Evolutionary conservation across 1,284 basidiomycete genomes (phyloP).

Genomic region (Phellopilus nigrolimitatus): DNA sequence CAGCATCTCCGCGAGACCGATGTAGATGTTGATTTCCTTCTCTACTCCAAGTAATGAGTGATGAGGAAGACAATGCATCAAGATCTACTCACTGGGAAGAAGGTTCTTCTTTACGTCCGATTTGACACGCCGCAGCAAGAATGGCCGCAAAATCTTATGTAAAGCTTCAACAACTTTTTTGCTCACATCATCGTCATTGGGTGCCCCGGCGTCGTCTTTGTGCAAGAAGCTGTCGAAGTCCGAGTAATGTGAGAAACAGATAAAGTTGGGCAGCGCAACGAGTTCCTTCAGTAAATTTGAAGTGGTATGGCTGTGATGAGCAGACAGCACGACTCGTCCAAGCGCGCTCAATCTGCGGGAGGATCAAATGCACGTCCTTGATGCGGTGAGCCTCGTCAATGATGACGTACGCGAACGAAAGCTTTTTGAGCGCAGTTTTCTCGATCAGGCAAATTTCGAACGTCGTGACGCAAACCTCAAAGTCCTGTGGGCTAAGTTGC

Average conservation of each 20-base stretch:
- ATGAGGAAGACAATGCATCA: not conserved
- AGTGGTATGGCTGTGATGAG: conserved; percentile 97
- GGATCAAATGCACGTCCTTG: conserved; percentile 97
- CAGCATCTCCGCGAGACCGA: conserved; percentile 98
- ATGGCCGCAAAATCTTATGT: conserved; percentile 95
- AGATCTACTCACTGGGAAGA: conserved; percentile 66
- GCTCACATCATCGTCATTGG: conserved; percentile 82
- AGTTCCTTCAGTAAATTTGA: conserved; percentile 96
- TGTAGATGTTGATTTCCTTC: conserved; percentile 99
- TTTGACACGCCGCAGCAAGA: conserved; percentile 94
- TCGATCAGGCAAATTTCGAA: conserved; percentile 99
- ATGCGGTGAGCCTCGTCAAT: conserved; percentile 99
- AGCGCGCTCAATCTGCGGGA: conserved; percentile 91
- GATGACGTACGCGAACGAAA: conserved; percentile 96
- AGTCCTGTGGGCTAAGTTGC: conserved; percentile 82
- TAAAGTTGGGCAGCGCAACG: conserved; percentile 94
- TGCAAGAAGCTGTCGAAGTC: conserved; percentile 75
- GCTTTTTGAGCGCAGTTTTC: conserved; percentile 87
- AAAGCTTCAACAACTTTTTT: conserved; percentile 95
- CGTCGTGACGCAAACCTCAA: conserved; percentile 93
- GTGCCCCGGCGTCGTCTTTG: conserved; percentile 70
- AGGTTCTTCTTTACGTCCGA: conserved; percentile 96
- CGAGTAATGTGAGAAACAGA: conserved; percentile 74
- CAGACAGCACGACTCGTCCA: conserved; percentile 87
- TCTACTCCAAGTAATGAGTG: conserved; percentile 43